phyloP scores from a whole-genome alignment of 352 stramenopile species.

The Bremia lactucae region DNA sequence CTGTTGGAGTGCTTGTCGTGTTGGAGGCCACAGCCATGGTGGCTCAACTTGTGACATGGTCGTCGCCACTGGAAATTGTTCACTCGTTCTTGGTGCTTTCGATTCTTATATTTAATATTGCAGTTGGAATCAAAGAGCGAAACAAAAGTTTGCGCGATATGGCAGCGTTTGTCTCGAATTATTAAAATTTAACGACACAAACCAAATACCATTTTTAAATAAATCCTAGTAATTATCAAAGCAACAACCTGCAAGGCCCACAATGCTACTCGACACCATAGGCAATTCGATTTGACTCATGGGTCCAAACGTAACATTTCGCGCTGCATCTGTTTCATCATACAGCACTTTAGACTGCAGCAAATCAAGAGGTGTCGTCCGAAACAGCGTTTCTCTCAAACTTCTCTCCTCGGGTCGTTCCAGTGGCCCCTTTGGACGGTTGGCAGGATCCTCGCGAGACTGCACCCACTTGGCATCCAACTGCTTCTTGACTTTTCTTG shows the following conservation, averaged over 20 bases:
- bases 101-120: constrained; percentile 18
- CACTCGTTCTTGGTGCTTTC: constrained; percentile 28
- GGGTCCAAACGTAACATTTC: constrained; percentile 13
- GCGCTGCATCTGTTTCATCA: constrained; percentile 24
- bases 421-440: constrained; percentile 32
- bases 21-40: constrained; percentile 33
- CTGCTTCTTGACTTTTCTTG: constrained; percentile 57
- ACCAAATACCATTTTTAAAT: background rate
- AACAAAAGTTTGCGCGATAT: constrained; percentile 22
- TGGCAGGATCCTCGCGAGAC: constrained; percentile 34
- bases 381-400: constrained; percentile 38
- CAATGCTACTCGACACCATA: constrained; percentile 29
- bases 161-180: constrained; percentile 25
- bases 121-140: constrained; percentile 18
- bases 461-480: constrained; percentile 53
- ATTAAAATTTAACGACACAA: constrained; percentile 3
- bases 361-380: constrained; percentile 24
- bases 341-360: constrained; percentile 31
- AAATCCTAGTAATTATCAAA: constrained; percentile 31
- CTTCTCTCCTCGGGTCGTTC: constrained; percentile 38
- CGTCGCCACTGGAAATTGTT: constrained; percentile 20
- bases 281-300: constrained; percentile 12
- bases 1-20: constrained; percentile 22
- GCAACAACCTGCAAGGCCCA: constrained; percentile 38
- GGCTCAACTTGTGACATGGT: constrained; percentile 25